Percentiles rank a stretch among this genome's conserved stretches.
phyloP scores from a whole-genome alignment of 306 rosid species.

The Vicia villosa region DNA sequence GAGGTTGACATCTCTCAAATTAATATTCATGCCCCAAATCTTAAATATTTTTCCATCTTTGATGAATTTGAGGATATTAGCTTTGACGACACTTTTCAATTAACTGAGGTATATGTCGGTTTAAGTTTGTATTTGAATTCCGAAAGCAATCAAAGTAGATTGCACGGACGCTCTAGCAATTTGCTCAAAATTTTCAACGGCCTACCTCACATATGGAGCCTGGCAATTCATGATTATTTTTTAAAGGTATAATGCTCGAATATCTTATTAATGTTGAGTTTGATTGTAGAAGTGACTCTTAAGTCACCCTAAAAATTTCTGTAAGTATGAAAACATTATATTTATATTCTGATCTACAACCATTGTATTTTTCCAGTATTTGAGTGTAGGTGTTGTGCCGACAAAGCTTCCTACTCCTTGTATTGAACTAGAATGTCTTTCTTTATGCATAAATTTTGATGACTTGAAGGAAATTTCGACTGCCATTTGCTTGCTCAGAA shows the following conservation, averaged over 20 bases:
- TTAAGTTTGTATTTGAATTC: slow-evolving; percentile 25
- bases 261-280: neutral
- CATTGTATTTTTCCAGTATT: no score
- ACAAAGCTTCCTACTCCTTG: no score
- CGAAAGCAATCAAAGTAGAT: slow-evolving; percentile 31
- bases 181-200: slow-evolving; percentile 50
- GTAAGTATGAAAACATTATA: no score
- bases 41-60: fast-evolving
- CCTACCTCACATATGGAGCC: neutral
- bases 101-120: slow-evolving; percentile 36
- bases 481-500: no score
- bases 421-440: no score
- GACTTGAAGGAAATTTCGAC: no score
- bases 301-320: no score
- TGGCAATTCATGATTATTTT: neutral
- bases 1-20: neutral
- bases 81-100: slow-evolving; percentile 47
- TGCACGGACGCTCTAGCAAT: slow-evolving; percentile 43
- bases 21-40: neutral
- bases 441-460: no score
- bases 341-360: no score
- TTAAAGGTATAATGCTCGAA: neutral
- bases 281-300: no score
- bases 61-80: slow-evolving; percentile 43
- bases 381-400: no score